phyloP scores from a whole-genome alignment of 306 rosid genomes.

The Sphenostylis stenocarpa region DNA sequence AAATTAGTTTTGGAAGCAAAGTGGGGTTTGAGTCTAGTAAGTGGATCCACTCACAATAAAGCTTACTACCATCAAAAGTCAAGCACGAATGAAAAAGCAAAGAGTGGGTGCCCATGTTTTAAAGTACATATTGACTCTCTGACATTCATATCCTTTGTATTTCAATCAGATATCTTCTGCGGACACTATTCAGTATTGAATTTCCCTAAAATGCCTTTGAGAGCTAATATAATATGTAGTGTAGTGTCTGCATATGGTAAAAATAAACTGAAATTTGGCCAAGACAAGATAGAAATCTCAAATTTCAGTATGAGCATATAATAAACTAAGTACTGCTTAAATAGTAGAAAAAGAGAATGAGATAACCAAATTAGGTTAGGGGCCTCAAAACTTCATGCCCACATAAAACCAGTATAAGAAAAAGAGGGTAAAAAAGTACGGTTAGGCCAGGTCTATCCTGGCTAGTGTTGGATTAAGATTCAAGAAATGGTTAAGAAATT shows the following conservation, averaged over 20 bases:
- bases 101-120: conserved; percentile 40
- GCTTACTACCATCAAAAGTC: conserved; percentile 51
- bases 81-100: conserved; percentile 43
- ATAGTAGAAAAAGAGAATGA: neutral
- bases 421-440: neutral
- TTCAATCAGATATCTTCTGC: conserved; percentile 20
- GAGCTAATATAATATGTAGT: neutral
- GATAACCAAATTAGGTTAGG: conserved; percentile 3
- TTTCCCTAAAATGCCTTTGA: neutral
- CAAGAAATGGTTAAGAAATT: conserved; percentile 29
- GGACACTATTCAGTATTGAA: conserved; percentile 24
- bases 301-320: neutral
- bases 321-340: conserved; percentile 8
- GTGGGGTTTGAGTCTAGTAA: conserved; percentile 45
- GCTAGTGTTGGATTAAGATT: conserved; percentile 12
- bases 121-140: conserved; percentile 34
- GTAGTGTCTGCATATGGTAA: neutral
- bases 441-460: conserved; percentile 12
- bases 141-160: conserved; percentile 32
- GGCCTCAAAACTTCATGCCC: neutral
- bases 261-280: neutral
- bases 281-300: neutral
- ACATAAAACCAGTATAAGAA: neutral
- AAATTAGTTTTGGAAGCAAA: conserved; percentile 34
- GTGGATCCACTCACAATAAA: conserved; percentile 56